Evolutionary conservation across 148 eudicot genomes (phyloP), one percentile per base, ranked within the genome.

Genomic region (Heliosperma pusillum): DNA sequence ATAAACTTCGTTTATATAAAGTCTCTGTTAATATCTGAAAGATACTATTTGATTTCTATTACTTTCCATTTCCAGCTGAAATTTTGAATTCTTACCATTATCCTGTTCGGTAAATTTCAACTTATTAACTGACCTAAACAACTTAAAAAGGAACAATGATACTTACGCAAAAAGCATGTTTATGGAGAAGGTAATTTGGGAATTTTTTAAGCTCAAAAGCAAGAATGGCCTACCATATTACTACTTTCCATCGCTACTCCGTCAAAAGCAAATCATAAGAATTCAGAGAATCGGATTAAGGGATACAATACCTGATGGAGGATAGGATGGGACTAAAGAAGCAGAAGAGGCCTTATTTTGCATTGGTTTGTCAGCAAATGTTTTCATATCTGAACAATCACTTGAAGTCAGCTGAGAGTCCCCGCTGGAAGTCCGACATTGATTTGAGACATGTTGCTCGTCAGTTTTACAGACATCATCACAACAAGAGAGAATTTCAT

Each of bases 381-480:
- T 47, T 53, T 69, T 81, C 56, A 77, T 68, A 13, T 83, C 79
- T 19, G 78, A 70, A 61, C 74, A 80, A 69, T 71, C 78, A 69
- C 74, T 80, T 36, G 85, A 82, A 3, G 78, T 79, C 36, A 85
- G 81, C 73, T 85, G 83, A 66, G 86, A 83, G 67, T 77, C 74
- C 44, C 78, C 83, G 55, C 74, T 66, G 47, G 83, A 83, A 68
- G 74, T 77, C 57, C 63, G 75, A 53, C 70, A 42, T 17, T 68
- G 66, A 66, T 52, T 62, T 12, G 77, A 79, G 55, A 76, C 71
- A 71, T 29, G 74, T 42, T 56, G 76, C 40, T 74, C 68, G 66
- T 73, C 69, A 36, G 76, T 71, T 45, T 74, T 74, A 71, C 70
- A 65, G 42, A 70, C 50, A 69, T 63, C 76, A 50, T 69, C 77